These are phyloP conservation scores for Sedum album DNA, from an alignment of 164 flowering plant genomes.

Conservation along the genomic window DNA sequence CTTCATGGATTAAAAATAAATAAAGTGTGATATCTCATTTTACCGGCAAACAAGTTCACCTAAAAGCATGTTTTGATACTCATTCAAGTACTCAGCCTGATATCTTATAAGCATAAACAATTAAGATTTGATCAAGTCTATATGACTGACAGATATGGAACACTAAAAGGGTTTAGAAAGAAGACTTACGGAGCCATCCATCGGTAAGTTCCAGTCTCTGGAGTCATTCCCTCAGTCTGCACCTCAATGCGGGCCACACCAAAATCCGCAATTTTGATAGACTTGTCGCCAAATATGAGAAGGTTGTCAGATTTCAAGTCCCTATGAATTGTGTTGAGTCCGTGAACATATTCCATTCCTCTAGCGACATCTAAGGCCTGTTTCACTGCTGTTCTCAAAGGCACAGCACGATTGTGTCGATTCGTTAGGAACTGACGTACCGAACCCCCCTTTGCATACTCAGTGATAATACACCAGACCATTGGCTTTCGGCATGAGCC, in stretches of 20 bases:
- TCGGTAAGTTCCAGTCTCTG: neutral
- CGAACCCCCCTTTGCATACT: neutral
- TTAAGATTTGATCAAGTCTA: too few relatives aligned
- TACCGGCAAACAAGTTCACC: too few relatives aligned
- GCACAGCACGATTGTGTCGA: neutral
- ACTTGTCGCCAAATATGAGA: conserved; percentile 1
- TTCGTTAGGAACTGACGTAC: neutral
- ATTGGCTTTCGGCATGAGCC: neutral
- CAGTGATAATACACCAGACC: conserved; percentile 1
- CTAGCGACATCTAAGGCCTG: neutral
- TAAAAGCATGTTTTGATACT: too few relatives aligned
- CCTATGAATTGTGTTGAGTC: neutral
- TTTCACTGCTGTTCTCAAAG: neutral
- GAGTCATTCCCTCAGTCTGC: neutral
- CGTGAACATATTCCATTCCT: neutral
- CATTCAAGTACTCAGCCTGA: neutral
- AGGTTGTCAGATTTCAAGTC: conserved; percentile 3
- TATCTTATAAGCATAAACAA: neutral
- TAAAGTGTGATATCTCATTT: too few relatives aligned
- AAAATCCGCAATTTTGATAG: neutral
- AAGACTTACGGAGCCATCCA: neutral
- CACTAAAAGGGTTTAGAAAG: neutral
- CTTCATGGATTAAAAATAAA: too few relatives aligned
- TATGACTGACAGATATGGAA: neutral
- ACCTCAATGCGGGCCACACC: neutral